These are phyloP conservation scores for Tricholoma sp. DNA, from an alignment of 768 basidiomycete species.

Conservation along the genomic window DNA sequence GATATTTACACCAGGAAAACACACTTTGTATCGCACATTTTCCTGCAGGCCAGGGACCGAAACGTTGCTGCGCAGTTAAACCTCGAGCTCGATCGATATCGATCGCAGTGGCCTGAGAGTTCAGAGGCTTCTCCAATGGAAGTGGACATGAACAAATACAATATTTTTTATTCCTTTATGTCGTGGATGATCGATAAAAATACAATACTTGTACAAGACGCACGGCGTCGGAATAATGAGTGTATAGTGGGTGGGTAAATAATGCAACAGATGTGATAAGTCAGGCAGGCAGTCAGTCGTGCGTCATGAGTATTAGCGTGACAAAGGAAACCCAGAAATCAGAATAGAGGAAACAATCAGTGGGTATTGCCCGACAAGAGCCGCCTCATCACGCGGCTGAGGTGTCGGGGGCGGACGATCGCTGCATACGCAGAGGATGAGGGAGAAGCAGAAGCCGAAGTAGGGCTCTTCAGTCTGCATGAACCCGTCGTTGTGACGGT, in stretches of 20 bases:
- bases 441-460: background rate
- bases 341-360: background rate
- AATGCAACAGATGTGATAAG: background rate
- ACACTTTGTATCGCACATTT: no score
- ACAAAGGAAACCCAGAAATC: background rate
- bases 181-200: background rate
- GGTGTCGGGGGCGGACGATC: slow-evolving; percentile 17
- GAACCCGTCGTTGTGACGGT: background rate
- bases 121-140: no score
- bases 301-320: background rate
- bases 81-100: no score
- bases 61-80: no score
- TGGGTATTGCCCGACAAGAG: slow-evolving; percentile 10
- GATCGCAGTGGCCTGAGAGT: no score
- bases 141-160: no score
- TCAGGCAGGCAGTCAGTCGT: background rate
- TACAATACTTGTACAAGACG: background rate
- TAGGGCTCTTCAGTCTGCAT: background rate
- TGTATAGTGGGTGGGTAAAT: background rate
- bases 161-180: no score
- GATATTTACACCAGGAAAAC: no score
- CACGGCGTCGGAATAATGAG: background rate
- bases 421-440: background rate
- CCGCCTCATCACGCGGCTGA: slow-evolving; percentile 26
- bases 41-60: no score